A percentile compares a stretch with the other conserved stretches of the same genome.
These are phyloP conservation scores for Amanita polypyramis DNA, from an alignment of 768 basidiomycete species.

Conservation along the genomic window DNA sequence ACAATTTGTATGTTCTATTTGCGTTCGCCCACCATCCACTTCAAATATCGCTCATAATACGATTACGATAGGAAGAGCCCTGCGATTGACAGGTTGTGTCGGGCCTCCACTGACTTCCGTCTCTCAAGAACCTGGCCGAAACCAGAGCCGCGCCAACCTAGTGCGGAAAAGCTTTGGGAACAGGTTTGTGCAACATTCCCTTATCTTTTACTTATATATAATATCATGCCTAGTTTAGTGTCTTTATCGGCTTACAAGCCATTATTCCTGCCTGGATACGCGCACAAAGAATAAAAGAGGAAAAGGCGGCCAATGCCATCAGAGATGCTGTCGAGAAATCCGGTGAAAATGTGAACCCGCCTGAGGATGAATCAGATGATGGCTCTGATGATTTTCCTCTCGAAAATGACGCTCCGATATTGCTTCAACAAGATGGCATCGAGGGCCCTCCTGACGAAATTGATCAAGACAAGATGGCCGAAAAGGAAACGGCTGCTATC, in stretches of 20 bases:
- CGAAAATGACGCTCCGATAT: background rate
- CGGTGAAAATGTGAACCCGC: background rate
- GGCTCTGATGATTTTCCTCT: background rate
- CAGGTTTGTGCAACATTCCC: slow-evolving; percentile 29
- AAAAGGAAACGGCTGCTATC: slow-evolving; percentile 26
- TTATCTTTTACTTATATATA: slow-evolving; percentile 15
- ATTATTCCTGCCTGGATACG: slow-evolving; percentile 3
- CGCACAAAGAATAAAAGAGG: background rate
- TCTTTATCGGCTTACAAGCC: background rate
- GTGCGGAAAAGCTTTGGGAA: slow-evolving; percentile 48
- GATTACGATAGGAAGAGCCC: slow-evolving; percentile 26
- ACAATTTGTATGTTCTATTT: slow-evolving; percentile 40
- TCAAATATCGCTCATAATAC: background rate
- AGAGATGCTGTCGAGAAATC: background rate
- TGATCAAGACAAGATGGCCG: slow-evolving; percentile 13
- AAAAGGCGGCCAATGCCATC: background rate
- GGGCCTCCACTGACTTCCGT: slow-evolving; percentile 50
- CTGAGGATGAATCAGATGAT: background rate
- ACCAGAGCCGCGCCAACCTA: slow-evolving; percentile 16
- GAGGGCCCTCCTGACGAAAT: background rate
- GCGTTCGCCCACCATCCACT: slow-evolving; percentile 3
- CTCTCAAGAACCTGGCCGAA: slow-evolving; percentile 28
- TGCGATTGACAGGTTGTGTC: slow-evolving; percentile 43
- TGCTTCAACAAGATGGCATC: background rate
- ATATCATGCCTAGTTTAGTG: slow-evolving; percentile 22